A percentile compares a stretch with the other conserved stretches of the same genome.
Conservation (phyloP, 331 rosid species). For the Cydonia oblonga region DNA sequence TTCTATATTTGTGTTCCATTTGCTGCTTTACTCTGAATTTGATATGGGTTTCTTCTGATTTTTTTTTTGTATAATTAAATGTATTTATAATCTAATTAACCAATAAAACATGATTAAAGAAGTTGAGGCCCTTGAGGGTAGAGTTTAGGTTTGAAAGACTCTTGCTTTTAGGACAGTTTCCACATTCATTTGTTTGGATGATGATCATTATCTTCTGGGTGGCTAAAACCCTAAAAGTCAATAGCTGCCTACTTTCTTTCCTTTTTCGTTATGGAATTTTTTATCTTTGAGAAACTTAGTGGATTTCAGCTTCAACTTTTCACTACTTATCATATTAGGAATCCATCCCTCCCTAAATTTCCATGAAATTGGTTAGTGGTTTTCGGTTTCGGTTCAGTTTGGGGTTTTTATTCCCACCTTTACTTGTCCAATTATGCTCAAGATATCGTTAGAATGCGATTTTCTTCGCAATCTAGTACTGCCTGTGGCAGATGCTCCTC, state of each 20-base stretch:
- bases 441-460: background rate
- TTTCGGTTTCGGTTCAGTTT: background rate
- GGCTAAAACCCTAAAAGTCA: constrained; percentile 2
- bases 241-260: background rate
- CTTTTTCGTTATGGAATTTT: too few species aligned
- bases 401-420: background rate
- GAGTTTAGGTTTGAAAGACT: background rate
- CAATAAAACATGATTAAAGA: background rate
- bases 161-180: background rate
- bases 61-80: too few species aligned
- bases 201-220: constrained; percentile 11
- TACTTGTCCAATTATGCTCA: background rate
- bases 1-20: constrained; percentile 2
- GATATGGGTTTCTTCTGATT: too few species aligned
- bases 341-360: constrained; percentile 9
- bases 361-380: background rate
- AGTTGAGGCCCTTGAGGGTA: background rate
- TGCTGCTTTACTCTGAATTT: background rate
- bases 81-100: too few species aligned
- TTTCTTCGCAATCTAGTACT: background rate
- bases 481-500: background rate
- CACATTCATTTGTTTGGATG: background rate
- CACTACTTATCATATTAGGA: background rate
- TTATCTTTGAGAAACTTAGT: too few species aligned
- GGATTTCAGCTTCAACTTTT: background rate